Evolutionary conservation across 2,329 filamentous ascomycete species (phyloP).

Genomic region (Lachnellula suecica): DNA sequence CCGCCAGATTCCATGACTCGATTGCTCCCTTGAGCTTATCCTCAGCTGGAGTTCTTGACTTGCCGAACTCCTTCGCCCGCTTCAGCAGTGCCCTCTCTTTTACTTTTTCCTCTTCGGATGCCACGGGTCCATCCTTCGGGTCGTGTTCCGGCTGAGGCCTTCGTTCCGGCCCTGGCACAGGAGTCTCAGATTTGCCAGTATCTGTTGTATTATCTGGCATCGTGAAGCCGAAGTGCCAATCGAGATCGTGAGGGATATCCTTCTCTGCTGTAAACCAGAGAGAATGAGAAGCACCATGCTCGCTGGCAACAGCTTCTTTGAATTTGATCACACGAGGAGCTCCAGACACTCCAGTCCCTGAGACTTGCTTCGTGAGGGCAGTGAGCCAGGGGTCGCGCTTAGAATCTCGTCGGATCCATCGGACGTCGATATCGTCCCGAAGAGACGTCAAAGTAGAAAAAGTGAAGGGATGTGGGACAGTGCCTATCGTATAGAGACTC

Average conservation of each 20-base stretch:
- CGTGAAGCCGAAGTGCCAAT: constrained; percentile 87
- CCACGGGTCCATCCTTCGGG: constrained; percentile 47
- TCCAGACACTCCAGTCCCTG: constrained; percentile 62
- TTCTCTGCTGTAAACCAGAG: constrained; percentile 81
- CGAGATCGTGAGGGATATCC: constrained; percentile 61
- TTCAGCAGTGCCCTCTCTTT: constrained; percentile 57
- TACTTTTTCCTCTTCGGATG: constrained; percentile 50
- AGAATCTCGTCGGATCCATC: constrained; percentile 66
- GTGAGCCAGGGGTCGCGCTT: constrained; percentile 77
- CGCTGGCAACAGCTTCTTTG: constrained; percentile 78
- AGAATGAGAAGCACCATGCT: constrained; percentile 60
- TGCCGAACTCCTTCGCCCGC: constrained; percentile 49
- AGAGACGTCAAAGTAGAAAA: constrained; percentile 66
- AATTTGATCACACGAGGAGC: constrained; percentile 68
- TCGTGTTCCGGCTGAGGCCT: constrained; percentile 50
- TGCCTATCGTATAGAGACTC: constrained; percentile 76
- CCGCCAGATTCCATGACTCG: constrained; percentile 69
- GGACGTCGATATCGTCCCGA: constrained; percentile 58
- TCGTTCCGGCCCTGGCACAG: constrained; percentile 57
- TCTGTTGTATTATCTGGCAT: constrained; percentile 60
- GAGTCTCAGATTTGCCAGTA: constrained; percentile 54
- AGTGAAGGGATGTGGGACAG: constrained; percentile 90
- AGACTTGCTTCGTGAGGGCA: constrained; percentile 66
- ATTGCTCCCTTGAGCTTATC: constrained; percentile 51
- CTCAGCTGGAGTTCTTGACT: constrained; percentile 43